Conservation (phyloP, 1,284 basidiomycete species). For the Agroathelia rolfsii region DNA sequence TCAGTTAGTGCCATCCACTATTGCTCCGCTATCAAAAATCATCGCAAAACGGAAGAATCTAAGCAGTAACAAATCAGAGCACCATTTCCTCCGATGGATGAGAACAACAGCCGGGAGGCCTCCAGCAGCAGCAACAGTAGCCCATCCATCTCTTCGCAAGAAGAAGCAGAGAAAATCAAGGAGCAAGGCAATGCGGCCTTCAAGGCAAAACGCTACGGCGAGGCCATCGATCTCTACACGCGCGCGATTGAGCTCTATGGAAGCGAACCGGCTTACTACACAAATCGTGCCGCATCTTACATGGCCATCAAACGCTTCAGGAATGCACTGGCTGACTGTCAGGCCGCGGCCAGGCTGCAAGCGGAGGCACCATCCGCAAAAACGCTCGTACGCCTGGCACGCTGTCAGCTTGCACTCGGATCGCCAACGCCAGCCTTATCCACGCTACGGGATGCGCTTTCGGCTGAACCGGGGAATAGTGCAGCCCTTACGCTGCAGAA, state of each 20-base stretch:
- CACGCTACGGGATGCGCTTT: conserved; percentile 45
- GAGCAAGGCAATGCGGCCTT: conserved; percentile 70
- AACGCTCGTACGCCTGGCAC: conserved; percentile 68
- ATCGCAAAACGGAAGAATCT: too few relatives aligned
- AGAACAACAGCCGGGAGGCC: too few relatives aligned
- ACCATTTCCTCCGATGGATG: too few relatives aligned
- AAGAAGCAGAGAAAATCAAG: conserved; percentile 51
- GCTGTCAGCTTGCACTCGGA: conserved; percentile 74
- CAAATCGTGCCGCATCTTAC: conserved; percentile 80
- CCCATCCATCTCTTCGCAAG: too few relatives aligned
- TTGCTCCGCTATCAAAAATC: too few relatives aligned
- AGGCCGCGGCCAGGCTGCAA: conserved; percentile 62
- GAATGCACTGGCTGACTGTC: conserved; percentile 69
- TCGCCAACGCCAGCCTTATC: conserved; percentile 53
- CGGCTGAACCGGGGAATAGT: conserved; percentile 46
- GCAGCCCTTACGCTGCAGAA: conserved; percentile 49
- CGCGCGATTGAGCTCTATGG: conserved; percentile 54
- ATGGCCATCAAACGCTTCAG: conserved; percentile 76
- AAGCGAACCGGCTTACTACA: conserved; percentile 68
- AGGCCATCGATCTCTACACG: conserved; percentile 71
- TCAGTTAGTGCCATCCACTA: too few relatives aligned
- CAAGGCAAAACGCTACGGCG: conserved; percentile 53
- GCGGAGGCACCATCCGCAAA: conserved; percentile 40
- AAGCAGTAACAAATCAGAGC: too few relatives aligned
- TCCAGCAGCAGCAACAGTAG: too few relatives aligned